Evolutionary conservation across 192 early-diverging fungal genomes (phyloP), one percentile per base, ranked within the genome.

Genomic region (Coemansia sp.): DNA sequence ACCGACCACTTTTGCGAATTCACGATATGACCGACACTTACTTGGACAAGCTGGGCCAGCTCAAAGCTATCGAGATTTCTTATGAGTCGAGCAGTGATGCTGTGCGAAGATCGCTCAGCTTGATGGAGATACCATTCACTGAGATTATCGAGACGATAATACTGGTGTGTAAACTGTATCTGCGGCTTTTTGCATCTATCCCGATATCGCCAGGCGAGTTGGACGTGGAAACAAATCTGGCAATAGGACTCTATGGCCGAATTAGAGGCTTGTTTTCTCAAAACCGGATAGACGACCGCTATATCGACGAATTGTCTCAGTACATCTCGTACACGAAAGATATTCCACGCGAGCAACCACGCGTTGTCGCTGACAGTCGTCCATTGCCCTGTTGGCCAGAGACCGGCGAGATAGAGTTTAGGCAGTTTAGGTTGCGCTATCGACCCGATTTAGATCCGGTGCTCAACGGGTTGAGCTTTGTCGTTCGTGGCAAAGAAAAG

Each of bases 351-450:
- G 96, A 96, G 66, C 79, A 86, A 0, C 83, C 91, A 17, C 78
- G 71, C 28, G 65, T 92, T 14, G 85, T 89, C 70, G 70, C 82
- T 19, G 67, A 70, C 6, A 70, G 80, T 23, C 82, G 85, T 14
- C 87, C 87, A 39, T 76, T 80, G 35, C 72, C 23, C 8, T 14
- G 72, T 42, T 90, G 88, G 94, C 94, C 95, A 3, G 38, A 64
- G 6, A 64, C 72, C 13, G 96, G 96, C 17, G 72, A 82, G 21
- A 89, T 98, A 53, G 82, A 88, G 59, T 80, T 80, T 43, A 6
- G 60, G 11, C 55, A 62, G 40, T 75, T 68, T 52, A 63, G 62
- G 21, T 65, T 68, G 66, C 66, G 66, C 39, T 68, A 66, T 21
- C 64, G 44, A 30, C 33, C 44, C n/a, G 64, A 50, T 10, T 19